Base-by-base conservation (phyloP, 2,329 filamentous ascomycete species). In the Clathrospora elynae region DNA sequence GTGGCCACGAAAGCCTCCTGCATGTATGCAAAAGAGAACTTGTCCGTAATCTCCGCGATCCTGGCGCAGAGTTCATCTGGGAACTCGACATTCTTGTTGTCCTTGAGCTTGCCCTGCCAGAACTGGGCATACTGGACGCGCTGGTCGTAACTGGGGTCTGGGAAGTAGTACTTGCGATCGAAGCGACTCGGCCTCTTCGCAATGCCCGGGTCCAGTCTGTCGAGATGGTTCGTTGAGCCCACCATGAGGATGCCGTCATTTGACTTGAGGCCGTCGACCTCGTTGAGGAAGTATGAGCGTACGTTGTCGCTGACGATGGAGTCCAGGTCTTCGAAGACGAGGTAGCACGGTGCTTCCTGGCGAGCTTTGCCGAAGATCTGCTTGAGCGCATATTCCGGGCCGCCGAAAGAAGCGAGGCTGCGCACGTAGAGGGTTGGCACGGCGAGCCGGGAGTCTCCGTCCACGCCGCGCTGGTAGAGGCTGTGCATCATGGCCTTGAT, bases 171-270 rank as follows among this genome's bases (percentile, higher is more conserved):
- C 46, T 77, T 77, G 18, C 75, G 57, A 41, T 77, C 75, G 46
- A 77, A 77, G 5, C 75, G 64, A 16, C 61, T 69, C 2, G 75
- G 75, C 0, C 75, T 68, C 62, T 77, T 76, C 10, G 69, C 58
- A 32, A 77, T 85, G 13, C 84, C 84, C 0, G 84, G 84, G 51
- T 88, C 85, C 4, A 88, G 70, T 2, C 78, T 75, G 23, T 88
- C 84, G 4, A 88, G 74, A 52, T 77, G 74, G 57, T 86, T 86
- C 0, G 84, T 86, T 38, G 78, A 82, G 19, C 80, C 83, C 18
- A 86, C 75, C 71, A 88, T 85, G 55, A 87, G 78, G 37, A 88
- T 86, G 8, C 85, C 85, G 51, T 88, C 82, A 51, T 88, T 88
- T 50, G 75, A 78, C 55, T 81, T 80, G 8, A 88, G 78, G 0